A percentile compares a stretch with the other conserved stretches of the same genome.
Conservation (phyloP, 129 eudicot genomes). For the Flaveria brownii region DNA sequence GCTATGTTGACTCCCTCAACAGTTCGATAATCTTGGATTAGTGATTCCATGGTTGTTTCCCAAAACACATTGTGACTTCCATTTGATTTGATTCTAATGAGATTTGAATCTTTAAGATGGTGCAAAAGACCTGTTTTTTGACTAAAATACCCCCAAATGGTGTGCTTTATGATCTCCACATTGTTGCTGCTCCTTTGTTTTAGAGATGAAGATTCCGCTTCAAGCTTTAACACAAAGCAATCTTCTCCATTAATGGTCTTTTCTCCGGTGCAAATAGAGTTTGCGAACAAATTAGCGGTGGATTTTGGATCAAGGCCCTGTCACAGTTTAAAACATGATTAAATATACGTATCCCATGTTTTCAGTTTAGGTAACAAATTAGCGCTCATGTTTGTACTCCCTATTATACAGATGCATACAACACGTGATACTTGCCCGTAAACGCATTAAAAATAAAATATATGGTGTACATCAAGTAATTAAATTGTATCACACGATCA, state of each 20-base stretch:
- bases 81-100: constrained; percentile 56
- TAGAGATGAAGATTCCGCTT: constrained; percentile 65
- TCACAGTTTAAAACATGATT: not conserved
- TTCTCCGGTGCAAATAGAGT: constrained; percentile 73
- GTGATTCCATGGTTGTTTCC: constrained; percentile 97
- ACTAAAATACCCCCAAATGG: constrained; percentile 83
- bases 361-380: too few relatives aligned
- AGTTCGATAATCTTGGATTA: constrained; percentile 62
- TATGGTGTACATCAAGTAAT: too few relatives aligned
- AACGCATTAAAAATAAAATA: too few relatives aligned
- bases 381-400: too few relatives aligned
- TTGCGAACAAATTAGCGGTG: constrained; percentile 69
- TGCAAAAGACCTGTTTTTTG: constrained; percentile 71
- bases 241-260: constrained; percentile 63
- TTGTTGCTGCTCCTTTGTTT: constrained; percentile 71
- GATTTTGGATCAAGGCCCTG: constrained; percentile 87
- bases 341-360: not conserved
- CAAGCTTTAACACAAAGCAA: constrained; percentile 73
- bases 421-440: too few relatives aligned
- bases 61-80: constrained; percentile 36
- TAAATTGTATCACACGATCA: too few relatives aligned
- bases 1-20: constrained; percentile 82
- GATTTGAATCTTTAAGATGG: constrained; percentile 70
- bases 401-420: too few relatives aligned
- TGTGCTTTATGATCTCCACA: constrained; percentile 80